These are phyloP conservation scores for Albophoma yamanashiensis DNA, from an alignment of 2,329 filamentous ascomycete species.

Conservation along the genomic window DNA sequence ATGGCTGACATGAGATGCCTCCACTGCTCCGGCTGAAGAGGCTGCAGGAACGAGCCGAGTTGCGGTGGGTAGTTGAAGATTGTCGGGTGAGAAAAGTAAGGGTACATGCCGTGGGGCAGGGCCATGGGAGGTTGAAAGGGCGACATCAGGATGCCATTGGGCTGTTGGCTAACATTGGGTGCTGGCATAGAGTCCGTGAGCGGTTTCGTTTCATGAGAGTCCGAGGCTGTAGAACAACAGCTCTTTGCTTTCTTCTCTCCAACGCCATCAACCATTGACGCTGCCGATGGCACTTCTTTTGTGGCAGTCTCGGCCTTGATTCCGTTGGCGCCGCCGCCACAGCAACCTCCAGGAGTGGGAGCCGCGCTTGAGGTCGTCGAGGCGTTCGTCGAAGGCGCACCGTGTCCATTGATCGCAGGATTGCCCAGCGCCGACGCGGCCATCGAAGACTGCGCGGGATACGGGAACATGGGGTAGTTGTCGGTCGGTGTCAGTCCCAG, in stretches of 20 bases:
- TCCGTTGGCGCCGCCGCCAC: slow-evolving; percentile 10
- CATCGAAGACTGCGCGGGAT: slow-evolving; percentile 15
- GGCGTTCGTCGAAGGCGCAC: slow-evolving; percentile 9
- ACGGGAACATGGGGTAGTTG: slow-evolving; percentile 22
- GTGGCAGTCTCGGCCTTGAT: background rate
- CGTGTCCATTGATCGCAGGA: slow-evolving; percentile 9
- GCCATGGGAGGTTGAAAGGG: slow-evolving; percentile 24
- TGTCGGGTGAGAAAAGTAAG: slow-evolving; percentile 30
- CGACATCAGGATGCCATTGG: slow-evolving; percentile 20
- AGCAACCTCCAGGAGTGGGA: slow-evolving; percentile 8
- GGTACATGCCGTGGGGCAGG: slow-evolving; percentile 27
- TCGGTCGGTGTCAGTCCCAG: slow-evolving; percentile 16
- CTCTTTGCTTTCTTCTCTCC: slow-evolving; percentile 12
- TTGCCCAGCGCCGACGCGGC: slow-evolving; percentile 9
- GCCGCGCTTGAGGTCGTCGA: slow-evolving; percentile 1
- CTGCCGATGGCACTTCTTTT: slow-evolving; percentile 5
- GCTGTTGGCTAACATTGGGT: slow-evolving; percentile 7
- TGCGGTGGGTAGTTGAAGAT: slow-evolving; percentile 43
- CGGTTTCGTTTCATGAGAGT: slow-evolving; percentile 10
- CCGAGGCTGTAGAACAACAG: slow-evolving; percentile 17
- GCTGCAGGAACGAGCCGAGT: slow-evolving; percentile 44
- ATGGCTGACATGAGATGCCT: slow-evolving; percentile 32
- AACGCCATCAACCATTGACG: slow-evolving; percentile 7
- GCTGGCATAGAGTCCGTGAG: slow-evolving; percentile 9
- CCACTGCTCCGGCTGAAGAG: slow-evolving; percentile 44